These are phyloP conservation scores for Chaetomiaceae sp. DNA, from an alignment of 2,329 filamentous ascomycete species.

Conservation along the genomic window DNA sequence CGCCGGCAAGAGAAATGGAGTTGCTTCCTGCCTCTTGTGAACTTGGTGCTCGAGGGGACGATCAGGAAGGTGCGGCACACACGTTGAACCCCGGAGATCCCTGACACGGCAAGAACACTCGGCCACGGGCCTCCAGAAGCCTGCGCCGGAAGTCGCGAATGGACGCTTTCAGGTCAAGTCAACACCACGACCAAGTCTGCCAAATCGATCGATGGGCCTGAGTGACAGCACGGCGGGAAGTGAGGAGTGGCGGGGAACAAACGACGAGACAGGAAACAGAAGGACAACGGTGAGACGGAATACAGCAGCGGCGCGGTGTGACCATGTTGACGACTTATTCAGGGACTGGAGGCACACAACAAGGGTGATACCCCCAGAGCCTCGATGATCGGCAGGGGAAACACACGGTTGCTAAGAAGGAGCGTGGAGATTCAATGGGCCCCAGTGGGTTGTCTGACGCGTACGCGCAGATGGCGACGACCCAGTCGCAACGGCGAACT, in stretches of 20 bases:
- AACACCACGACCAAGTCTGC: too few species aligned
- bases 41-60: too few species aligned
- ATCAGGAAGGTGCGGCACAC: neutral
- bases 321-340: conserved; percentile 1
- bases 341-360: neutral
- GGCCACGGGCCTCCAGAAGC: too few species aligned
- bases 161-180: too few species aligned
- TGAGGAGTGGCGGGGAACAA: neutral
- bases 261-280: neutral
- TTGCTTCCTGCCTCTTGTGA: too few species aligned
- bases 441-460: neutral
- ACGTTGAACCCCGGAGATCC: too few species aligned
- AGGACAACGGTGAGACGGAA: neutral
- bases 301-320: conserved; percentile 2
- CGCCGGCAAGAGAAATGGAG: too few species aligned
- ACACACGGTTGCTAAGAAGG: neutral
- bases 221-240: neutral
- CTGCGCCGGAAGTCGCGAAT: too few species aligned
- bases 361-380: too few species aligned
- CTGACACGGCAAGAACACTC: too few species aligned
- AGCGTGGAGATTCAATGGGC: neutral
- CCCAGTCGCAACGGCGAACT: too few species aligned
- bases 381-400: neutral
- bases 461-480: neutral
- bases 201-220: too few species aligned